These are phyloP conservation scores for Amanita rubescens DNA, from an alignment of 768 basidiomycete genomes.

Conservation along the genomic window DNA sequence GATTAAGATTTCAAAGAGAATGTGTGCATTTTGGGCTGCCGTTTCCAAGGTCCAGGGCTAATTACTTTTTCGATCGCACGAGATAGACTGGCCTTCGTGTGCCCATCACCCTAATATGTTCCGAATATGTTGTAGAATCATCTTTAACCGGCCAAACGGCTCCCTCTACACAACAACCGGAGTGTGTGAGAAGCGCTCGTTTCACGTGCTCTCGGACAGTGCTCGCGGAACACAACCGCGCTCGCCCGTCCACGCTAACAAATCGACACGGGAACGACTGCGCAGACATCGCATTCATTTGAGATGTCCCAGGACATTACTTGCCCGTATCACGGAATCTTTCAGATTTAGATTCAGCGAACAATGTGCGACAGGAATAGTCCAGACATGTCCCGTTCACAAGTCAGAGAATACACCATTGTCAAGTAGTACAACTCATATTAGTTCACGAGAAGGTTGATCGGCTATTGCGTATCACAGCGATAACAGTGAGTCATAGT, in stretches of 20 bases:
- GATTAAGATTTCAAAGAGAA: background rate
- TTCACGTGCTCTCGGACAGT: background rate
- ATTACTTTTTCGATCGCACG: background rate
- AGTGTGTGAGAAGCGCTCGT: background rate
- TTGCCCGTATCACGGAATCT: background rate
- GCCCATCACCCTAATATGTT: background rate
- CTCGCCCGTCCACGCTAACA: background rate
- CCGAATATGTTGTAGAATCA: background rate
- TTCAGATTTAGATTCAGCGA: background rate
- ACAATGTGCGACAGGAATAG: conserved; percentile 4
- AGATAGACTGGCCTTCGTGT: background rate
- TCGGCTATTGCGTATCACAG: background rate
- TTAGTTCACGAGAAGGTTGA: background rate
- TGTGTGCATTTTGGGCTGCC: background rate
- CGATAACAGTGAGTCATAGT: background rate
- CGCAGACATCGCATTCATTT: background rate
- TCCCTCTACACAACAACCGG: background rate
- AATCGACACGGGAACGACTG: background rate
- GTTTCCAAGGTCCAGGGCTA: background rate
- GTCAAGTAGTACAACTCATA: background rate
- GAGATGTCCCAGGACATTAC: background rate
- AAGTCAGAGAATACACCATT: background rate
- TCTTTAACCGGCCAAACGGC: background rate
- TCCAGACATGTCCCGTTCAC: background rate
- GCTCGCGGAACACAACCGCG: background rate